A percentile compares a stretch with the other conserved stretches of the same genome.
Conservation (phyloP, 495 filamentous ascomycete genomes). For the Halenospora varia region DNA sequence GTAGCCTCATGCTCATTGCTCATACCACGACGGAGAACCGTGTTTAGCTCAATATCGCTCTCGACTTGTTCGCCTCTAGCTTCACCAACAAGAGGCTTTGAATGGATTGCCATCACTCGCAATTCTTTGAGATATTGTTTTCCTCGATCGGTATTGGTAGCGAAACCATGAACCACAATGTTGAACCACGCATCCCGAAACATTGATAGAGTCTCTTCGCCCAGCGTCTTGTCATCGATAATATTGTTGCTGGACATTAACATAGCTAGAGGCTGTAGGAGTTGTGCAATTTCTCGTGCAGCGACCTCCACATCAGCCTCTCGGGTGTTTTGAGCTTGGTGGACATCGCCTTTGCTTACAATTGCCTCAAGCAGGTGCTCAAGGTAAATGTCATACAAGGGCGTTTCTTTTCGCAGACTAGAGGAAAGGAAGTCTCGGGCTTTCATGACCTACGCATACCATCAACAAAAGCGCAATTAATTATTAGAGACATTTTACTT, state of each 20-base stretch:
- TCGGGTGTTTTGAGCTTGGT: conserved; percentile 52
- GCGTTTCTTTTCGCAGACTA: conserved; percentile 59
- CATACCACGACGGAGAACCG: conserved; percentile 78
- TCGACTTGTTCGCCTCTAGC: conserved; percentile 82
- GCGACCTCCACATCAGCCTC: conserved; percentile 74
- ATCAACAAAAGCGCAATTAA: too few relatives aligned
- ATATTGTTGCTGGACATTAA: conserved; percentile 59
- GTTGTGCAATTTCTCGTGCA: conserved; percentile 75
- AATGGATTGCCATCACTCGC: conserved; percentile 76
- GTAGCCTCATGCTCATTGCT: conserved; percentile 69
- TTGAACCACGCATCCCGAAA: conserved; percentile 97
- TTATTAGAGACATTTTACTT: conserved; percentile 36
- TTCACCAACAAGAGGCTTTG: conserved; percentile 77
- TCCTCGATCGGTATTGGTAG: conserved; percentile 61
- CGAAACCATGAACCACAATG: conserved; percentile 88
- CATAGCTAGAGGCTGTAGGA: conserved; percentile 76
- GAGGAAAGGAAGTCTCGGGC: conserved; percentile 76
- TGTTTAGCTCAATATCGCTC: conserved; percentile 93
- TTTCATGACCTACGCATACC: conserved; percentile 51
- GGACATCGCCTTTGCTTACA: conserved; percentile 81
- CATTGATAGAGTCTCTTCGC: conserved; percentile 57
- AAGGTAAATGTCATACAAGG: conserved; percentile 72
- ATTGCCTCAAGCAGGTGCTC: conserved; percentile 82
- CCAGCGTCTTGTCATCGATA: conserved; percentile 44
- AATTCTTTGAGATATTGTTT: conserved; percentile 68